A percentile compares a stretch with the other conserved stretches of the same genome.
Evolutionary conservation across 306 rosid species (phyloP).

Genomic region (Gillenia trifoliata): DNA sequence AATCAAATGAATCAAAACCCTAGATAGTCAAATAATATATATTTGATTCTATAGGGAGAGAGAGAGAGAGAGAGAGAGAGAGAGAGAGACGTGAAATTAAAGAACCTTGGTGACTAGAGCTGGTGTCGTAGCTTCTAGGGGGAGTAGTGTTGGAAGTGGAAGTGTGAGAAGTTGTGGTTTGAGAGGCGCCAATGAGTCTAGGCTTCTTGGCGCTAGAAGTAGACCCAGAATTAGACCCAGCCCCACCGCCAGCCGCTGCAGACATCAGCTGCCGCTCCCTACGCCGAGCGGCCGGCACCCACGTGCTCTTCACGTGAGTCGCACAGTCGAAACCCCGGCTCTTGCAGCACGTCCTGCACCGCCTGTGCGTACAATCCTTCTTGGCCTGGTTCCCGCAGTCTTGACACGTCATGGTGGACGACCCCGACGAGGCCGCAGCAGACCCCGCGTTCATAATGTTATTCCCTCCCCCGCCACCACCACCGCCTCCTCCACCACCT

Average conservation of each 20-base stretch:
- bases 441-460: neutral
- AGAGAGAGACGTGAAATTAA: neutral
- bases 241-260: constrained; percentile 4
- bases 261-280: constrained; percentile 69
- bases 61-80: no score
- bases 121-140: constrained; percentile 88
- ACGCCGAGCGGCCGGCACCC: constrained; percentile 91
- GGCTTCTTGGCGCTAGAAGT: constrained; percentile 80
- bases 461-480: constrained; percentile 22
- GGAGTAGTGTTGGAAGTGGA: constrained; percentile 95
- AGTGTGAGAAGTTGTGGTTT: constrained; percentile 74
- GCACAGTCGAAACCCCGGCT: constrained; percentile 86
- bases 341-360: constrained; percentile 92
- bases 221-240: constrained; percentile 56
- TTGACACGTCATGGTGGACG: constrained; percentile 54
- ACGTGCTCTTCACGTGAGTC: constrained; percentile 93
- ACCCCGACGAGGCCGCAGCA: constrained; percentile 13
- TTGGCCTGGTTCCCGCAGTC: constrained; percentile 97
- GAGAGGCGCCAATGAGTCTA: constrained; percentile 55
- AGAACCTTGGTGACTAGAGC: constrained; percentile 88
- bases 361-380: constrained; percentile 74
- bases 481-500: constrained; percentile 3
- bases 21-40: constrained; percentile 3
- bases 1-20: constrained; percentile 12
- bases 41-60: no score